Evolutionary conservation across 2,329 filamentous ascomycete species (phyloP).

Genomic region (Diplodia corticola): DNA sequence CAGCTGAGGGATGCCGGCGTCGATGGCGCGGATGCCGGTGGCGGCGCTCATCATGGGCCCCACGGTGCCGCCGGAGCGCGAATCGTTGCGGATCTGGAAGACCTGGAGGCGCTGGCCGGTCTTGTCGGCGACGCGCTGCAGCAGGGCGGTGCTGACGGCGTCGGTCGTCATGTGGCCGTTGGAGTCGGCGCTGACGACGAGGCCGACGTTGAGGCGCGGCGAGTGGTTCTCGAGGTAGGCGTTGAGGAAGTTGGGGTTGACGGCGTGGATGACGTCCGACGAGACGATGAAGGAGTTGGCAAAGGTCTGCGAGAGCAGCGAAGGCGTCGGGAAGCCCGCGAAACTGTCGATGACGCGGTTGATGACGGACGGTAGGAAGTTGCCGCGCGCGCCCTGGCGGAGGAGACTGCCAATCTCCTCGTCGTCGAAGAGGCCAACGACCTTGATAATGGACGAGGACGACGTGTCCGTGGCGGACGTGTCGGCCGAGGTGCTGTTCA

Average conservation of each 20-base stretch:
- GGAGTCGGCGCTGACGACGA: slow-evolving; percentile 75
- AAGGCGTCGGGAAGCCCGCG: slow-evolving; percentile 49
- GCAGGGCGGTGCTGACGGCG: slow-evolving; percentile 76
- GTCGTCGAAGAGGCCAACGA: slow-evolving; percentile 93
- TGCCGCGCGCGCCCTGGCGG: slow-evolving; percentile 84
- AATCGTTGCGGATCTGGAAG: slow-evolving; percentile 96
- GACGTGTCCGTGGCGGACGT: slow-evolving; percentile 49
- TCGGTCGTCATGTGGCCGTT: slow-evolving; percentile 98
- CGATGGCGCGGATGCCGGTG: slow-evolving; percentile 79
- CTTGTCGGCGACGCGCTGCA: slow-evolving; percentile 76
- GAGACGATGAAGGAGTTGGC: slow-evolving; percentile 91
- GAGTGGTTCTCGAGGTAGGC: slow-evolving; percentile 84
- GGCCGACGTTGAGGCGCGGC: slow-evolving; percentile 83
- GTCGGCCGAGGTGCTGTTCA: slow-evolving; percentile 63
- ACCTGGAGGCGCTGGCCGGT: slow-evolving; percentile 72
- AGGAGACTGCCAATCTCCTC: slow-evolving; percentile 93
- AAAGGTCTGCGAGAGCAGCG: slow-evolving; percentile 75
- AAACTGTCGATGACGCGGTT: slow-evolving; percentile 78
- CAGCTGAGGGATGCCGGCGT: slow-evolving; percentile 86
- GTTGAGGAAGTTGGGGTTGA: slow-evolving; percentile 88
- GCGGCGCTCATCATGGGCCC: slow-evolving; percentile 82
- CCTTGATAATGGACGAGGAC: slow-evolving; percentile 71
- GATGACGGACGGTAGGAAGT: slow-evolving; percentile 80
- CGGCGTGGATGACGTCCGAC: slow-evolving; percentile 89
- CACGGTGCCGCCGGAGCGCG: slow-evolving; percentile 86